These are phyloP conservation scores for Kokia cookei DNA, from an alignment of 441 rosid genomes.

Conservation along the genomic window DNA sequence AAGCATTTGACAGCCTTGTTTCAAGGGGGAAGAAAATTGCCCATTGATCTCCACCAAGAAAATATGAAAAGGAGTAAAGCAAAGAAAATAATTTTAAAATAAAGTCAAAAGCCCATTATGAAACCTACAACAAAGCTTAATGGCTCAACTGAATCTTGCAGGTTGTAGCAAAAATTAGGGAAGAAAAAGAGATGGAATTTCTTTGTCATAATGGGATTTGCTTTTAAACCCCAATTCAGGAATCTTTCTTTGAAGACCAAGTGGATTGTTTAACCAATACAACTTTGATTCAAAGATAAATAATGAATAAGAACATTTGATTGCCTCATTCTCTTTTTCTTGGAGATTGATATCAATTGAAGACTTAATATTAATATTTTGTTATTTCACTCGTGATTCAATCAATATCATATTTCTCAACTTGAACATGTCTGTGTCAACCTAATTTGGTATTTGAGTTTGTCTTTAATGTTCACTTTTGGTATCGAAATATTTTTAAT, in stretches of 20 bases:
- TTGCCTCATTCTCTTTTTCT: constrained; percentile 8
- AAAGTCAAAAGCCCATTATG: constrained; percentile 28
- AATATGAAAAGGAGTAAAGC: constrained; percentile 34
- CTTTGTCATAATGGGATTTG: constrained; percentile 28
- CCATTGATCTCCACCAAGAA: constrained; percentile 38
- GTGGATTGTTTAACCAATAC: constrained; percentile 3
- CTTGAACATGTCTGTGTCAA: too few relatives aligned
- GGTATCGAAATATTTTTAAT: too few relatives aligned
- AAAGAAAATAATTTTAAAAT: background rate
- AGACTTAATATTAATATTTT: too few relatives aligned
- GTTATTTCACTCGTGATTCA: too few relatives aligned
- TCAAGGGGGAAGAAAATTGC: constrained; percentile 19
- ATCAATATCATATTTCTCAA: too few relatives aligned
- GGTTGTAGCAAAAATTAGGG: constrained; percentile 10
- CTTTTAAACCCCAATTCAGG: constrained; percentile 20
- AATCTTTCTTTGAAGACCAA: constrained; percentile 11
- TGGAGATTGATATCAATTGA: background rate
- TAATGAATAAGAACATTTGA: constrained; percentile 20
- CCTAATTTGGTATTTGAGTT: too few relatives aligned
- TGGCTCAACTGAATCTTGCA: constrained; percentile 10
- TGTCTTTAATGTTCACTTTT: too few relatives aligned
- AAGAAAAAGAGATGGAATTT: constrained; percentile 16
- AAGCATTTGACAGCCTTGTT: constrained; percentile 26
- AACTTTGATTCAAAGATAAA: constrained; percentile 31
- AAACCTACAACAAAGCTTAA: constrained; percentile 21